Conservation (phyloP, 108 stramenopile genomes). For the Conticribra weissflogii region DNA sequence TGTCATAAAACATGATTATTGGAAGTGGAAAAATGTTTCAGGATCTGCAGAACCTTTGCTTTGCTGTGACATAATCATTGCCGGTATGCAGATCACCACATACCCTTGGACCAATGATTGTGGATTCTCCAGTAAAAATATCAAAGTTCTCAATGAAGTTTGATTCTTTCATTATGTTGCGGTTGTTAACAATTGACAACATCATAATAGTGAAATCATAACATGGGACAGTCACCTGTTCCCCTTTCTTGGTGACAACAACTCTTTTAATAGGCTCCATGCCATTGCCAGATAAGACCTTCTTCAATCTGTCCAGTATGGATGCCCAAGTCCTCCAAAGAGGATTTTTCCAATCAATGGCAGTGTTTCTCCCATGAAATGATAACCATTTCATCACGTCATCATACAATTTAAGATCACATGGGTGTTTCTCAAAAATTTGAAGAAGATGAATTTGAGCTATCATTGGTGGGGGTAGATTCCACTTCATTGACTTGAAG, state of each 20-base stretch:
- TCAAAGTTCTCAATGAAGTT: background rate
- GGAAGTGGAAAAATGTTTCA: background rate
- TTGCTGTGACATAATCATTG: background rate
- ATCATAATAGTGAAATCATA: background rate
- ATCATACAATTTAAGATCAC: background rate
- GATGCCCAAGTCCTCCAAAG: background rate
- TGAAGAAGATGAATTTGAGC: background rate
- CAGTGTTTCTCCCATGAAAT: background rate
- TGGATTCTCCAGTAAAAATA: background rate
- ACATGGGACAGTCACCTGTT: background rate
- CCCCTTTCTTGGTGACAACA: background rate
- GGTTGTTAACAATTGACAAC: background rate
- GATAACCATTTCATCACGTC: background rate
- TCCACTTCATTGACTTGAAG: background rate
- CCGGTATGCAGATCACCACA: slow-evolving; percentile 10
- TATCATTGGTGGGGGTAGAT: background rate
- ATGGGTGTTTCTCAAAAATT: background rate
- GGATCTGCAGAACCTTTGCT: background rate
- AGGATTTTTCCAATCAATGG: background rate
- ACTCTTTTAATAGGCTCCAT: background rate
- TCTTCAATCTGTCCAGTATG: background rate
- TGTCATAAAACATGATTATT: slow-evolving; percentile 6
- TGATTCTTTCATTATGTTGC: background rate
- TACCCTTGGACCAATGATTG: background rate
- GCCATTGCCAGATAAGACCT: background rate